Conservation (phyloP, 1,284 basidiomycete genomes). For the Macrocystidia cucumis region DNA sequence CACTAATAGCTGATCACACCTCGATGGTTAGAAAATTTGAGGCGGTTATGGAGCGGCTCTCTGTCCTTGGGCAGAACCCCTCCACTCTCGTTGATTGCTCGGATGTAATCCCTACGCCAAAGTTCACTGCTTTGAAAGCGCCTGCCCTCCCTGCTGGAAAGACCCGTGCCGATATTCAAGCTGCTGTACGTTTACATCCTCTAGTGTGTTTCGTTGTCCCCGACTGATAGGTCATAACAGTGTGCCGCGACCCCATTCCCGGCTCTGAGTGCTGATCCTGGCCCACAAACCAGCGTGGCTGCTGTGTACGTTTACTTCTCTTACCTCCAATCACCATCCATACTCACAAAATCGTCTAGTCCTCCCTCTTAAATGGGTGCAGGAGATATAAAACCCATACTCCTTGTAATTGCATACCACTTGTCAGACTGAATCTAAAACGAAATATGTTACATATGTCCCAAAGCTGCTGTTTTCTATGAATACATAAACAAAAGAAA, state of each 20-base stretch:
- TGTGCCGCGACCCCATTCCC: neutral
- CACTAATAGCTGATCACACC: conserved; percentile 9
- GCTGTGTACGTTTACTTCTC: neutral
- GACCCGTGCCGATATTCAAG: neutral
- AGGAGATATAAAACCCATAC: too few species aligned
- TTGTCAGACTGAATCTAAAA: too few species aligned
- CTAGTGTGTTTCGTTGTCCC: neutral
- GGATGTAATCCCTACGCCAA: conserved; percentile 23
- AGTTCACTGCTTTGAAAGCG: neutral
- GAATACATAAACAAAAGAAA: too few species aligned
- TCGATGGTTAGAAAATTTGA: conserved; percentile 17
- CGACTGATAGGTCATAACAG: neutral
- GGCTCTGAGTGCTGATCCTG: neutral
- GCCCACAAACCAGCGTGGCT: neutral
- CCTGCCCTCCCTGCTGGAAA: conserved; percentile 1
- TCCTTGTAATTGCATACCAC: too few species aligned
- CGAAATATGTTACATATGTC: too few species aligned
- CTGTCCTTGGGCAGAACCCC: conserved; percentile 20
- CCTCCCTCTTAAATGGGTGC: too few species aligned
- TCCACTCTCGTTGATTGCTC: conserved; percentile 21
- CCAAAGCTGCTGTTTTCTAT: too few species aligned
- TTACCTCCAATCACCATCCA: too few species aligned
- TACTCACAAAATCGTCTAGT: too few species aligned
- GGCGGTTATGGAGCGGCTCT: conserved; percentile 14
- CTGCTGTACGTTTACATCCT: neutral